Conservation (phyloP, 2,329 filamentous ascomycete genomes). For the Chaetomiaceae sp. region DNA sequence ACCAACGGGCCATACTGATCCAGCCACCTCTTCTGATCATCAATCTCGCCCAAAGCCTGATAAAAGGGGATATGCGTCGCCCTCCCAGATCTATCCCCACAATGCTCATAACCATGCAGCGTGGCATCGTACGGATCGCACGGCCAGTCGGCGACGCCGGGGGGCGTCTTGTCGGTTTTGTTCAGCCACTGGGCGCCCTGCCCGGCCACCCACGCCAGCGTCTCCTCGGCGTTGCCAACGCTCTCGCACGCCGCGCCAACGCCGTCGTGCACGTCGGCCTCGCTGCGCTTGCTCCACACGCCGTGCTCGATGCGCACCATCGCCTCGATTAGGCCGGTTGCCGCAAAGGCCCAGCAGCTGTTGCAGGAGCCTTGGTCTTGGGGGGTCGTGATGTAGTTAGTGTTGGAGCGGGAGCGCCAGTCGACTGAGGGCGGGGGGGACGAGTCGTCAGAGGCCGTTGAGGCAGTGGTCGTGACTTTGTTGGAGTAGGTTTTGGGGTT, state of each 20-base stretch:
- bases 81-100: slow-evolving; percentile 17
- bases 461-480: neutral
- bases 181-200: slow-evolving; percentile 6
- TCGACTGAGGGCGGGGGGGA: slow-evolving; percentile 10
- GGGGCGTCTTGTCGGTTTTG: neutral
- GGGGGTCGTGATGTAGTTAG: slow-evolving; percentile 20
- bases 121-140: slow-evolving; percentile 21
- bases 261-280: slow-evolving; percentile 23
- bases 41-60: slow-evolving; percentile 14
- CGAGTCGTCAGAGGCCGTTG: neutral
- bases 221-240: slow-evolving; percentile 21
- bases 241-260: slow-evolving; percentile 20
- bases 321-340: slow-evolving; percentile 20
- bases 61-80: slow-evolving; percentile 18
- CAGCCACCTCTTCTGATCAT: slow-evolving; percentile 24
- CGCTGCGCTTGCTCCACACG: slow-evolving; percentile 22
- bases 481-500: neutral
- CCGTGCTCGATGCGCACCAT: slow-evolving; percentile 23
- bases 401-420: slow-evolving; percentile 18
- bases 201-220: slow-evolving; percentile 19
- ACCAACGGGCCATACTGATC: slow-evolving; percentile 21
- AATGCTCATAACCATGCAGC: slow-evolving; percentile 10
- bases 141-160: slow-evolving; percentile 21
- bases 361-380: slow-evolving; percentile 22
- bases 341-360: slow-evolving; percentile 24